phyloP scores from a whole-genome alignment of 192 early-diverging fungal genomes.

The Entomortierella chlamydospora region DNA sequence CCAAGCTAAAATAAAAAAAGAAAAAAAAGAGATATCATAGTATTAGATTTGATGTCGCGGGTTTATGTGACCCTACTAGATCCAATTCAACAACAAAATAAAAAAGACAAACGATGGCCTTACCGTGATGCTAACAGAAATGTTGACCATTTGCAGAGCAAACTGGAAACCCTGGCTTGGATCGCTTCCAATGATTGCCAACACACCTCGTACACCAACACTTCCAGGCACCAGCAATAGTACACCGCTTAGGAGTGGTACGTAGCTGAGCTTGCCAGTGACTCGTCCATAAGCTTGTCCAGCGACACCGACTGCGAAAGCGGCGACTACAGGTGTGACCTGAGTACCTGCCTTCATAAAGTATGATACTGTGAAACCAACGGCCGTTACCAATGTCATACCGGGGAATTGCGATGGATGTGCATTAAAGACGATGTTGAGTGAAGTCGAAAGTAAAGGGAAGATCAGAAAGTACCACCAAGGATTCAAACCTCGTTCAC shows the following conservation, averaged over 20 bases:
- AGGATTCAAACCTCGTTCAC: slow-evolving; percentile 29
- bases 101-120: slow-evolving; percentile 11
- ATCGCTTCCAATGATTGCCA: slow-evolving; percentile 71
- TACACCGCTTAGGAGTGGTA: slow-evolving; percentile 84
- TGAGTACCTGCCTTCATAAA: slow-evolving; percentile 69
- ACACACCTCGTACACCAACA: slow-evolving; percentile 69
- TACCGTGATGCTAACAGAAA: slow-evolving; percentile 68
- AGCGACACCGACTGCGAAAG: slow-evolving; percentile 83
- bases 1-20: slow-evolving; percentile 23
- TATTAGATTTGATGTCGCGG: no score
- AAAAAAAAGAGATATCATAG: no score
- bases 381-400: slow-evolving; percentile 73
- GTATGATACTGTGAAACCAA: slow-evolving; percentile 77
- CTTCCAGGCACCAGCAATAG: slow-evolving; percentile 86
- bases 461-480: slow-evolving; percentile 60
- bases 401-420: slow-evolving; percentile 72
- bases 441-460: slow-evolving; percentile 49
- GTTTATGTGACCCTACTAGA: no score
- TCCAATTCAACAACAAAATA: no score
- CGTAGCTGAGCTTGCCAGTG: slow-evolving; percentile 79
- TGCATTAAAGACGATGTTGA: slow-evolving; percentile 70
- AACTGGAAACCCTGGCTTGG: slow-evolving; percentile 63
- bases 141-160: slow-evolving; percentile 67
- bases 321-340: slow-evolving; percentile 72
- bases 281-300: slow-evolving; percentile 83